Conservation (phyloP, 345 rosid species). For the Ceriops zippeliana region DNA sequence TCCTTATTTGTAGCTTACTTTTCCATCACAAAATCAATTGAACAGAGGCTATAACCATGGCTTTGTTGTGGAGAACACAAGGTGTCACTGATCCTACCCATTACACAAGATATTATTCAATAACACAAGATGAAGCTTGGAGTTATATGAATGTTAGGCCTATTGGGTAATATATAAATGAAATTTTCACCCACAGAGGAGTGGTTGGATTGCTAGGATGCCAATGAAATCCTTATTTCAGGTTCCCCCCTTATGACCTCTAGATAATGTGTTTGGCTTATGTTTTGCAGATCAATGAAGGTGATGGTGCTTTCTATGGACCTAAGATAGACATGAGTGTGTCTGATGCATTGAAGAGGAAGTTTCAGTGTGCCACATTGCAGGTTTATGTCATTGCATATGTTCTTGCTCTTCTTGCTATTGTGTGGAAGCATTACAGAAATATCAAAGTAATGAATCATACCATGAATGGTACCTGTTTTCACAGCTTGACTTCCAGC, state of each 20-base stretch:
- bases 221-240: not conserved
- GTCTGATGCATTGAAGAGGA: slow-evolving; percentile 89
- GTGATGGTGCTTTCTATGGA: slow-evolving; percentile 98
- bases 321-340: slow-evolving; percentile 98
- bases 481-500: slow-evolving; percentile 93
- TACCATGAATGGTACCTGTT: slow-evolving; percentile 6
- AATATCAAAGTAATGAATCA: slow-evolving; percentile 16
- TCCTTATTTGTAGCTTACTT: no score
- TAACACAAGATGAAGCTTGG: not conserved
- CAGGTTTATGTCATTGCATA: slow-evolving; percentile 51
- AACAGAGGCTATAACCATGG: no score
- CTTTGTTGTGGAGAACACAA: no score
- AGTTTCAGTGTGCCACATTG: slow-evolving; percentile 91
- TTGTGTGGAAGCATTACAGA: slow-evolving; percentile 7
- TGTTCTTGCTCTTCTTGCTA: not conserved
- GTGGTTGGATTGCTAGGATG: not conserved
- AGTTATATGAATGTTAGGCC: no score
- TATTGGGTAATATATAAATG: no score
- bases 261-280: slow-evolving; percentile 1
- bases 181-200: no score
- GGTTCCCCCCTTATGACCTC: not conserved
- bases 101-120: no score
- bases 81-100: no score
- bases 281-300: slow-evolving; percentile 64
- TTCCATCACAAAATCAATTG: no score